Evolutionary conservation across 1,284 basidiomycete species (phyloP).

Genomic region (Heterobasidion annosum): DNA sequence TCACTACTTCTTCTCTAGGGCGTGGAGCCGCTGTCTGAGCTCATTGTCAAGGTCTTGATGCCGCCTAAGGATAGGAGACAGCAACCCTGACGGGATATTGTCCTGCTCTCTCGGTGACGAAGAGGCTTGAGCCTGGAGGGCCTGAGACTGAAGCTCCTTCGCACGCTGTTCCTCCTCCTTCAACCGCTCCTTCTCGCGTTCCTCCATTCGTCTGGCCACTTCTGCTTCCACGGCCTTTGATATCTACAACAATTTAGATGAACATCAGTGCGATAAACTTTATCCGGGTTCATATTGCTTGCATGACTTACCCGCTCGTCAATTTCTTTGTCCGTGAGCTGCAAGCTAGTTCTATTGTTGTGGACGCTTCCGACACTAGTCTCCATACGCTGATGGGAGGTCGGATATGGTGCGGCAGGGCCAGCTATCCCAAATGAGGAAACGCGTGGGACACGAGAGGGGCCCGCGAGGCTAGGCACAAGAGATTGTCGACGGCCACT

Average conservation of each 20-base stretch:
- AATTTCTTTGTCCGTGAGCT: slow-evolving; percentile 57
- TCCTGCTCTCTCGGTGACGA: slow-evolving; percentile 9
- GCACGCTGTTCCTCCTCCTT: slow-evolving; percentile 18
- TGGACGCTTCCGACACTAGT: slow-evolving; percentile 7
- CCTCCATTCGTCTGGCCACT: slow-evolving; percentile 56
- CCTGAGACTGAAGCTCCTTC: slow-evolving; percentile 13
- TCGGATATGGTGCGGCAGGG: slow-evolving; percentile 9
- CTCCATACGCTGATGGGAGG: slow-evolving; percentile 7
- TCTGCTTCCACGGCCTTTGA: slow-evolving; percentile 64
- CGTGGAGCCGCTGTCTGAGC: slow-evolving; percentile 49
- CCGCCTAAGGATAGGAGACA: slow-evolving; percentile 50
- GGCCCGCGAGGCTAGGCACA: slow-evolving; percentile 9
- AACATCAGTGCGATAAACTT: slow-evolving; percentile 2
- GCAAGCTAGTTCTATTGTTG: slow-evolving; percentile 3
- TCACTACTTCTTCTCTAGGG: slow-evolving; percentile 65
- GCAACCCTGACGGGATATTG: slow-evolving; percentile 42
- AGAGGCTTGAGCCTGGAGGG: slow-evolving; percentile 6
- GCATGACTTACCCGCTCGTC: slow-evolving; percentile 47
- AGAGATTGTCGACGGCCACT: slow-evolving; percentile 3
- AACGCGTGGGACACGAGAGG: slow-evolving; percentile 23
- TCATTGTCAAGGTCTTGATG: slow-evolving; percentile 61
- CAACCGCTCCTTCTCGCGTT: slow-evolving; percentile 50
- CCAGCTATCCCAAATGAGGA: slow-evolving; percentile 13
- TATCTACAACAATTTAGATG: slow-evolving; percentile 32
- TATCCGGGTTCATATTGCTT: neutral